A percentile compares a stretch with the other conserved stretches of the same genome.
These are phyloP conservation scores for Aspergillaceae sp. DNA, from an alignment of 2,329 filamentous ascomycete genomes.

Conservation along the genomic window DNA sequence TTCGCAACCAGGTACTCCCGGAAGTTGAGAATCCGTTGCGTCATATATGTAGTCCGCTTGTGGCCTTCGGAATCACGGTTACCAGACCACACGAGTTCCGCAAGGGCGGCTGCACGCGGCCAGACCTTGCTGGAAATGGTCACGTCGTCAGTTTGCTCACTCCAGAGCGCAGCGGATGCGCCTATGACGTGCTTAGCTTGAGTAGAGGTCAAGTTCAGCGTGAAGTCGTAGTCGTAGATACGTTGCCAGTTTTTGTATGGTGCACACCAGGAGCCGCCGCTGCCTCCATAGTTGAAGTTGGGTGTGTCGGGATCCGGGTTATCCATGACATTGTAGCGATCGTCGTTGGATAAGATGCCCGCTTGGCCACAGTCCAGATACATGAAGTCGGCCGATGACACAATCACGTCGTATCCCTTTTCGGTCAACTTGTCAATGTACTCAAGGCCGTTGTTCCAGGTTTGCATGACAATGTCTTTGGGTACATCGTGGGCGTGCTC, in stretches of 20 bases:
- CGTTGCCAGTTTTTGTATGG: conserved; percentile 55
- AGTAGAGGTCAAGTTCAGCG: conserved; percentile 37
- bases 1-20: conserved; percentile 51
- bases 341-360: conserved; percentile 48
- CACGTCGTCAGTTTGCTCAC: conserved; percentile 48
- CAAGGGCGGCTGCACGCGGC: conserved; percentile 50
- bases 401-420: conserved; percentile 46
- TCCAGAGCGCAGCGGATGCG: conserved; percentile 46
- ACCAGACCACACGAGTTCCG: conserved; percentile 49
- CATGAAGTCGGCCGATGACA: conserved; percentile 48
- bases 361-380: conserved; percentile 51
- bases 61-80: conserved; percentile 42
- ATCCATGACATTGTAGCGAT: conserved; percentile 46
- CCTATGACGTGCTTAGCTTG: conserved; percentile 45
- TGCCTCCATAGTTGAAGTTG: conserved; percentile 49
- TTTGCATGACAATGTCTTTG: conserved; percentile 46
- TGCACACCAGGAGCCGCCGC: conserved; percentile 49
- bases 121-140: conserved; percentile 46
- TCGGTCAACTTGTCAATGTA: conserved; percentile 46
- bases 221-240: conserved; percentile 53
- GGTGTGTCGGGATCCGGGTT: conserved; percentile 41
- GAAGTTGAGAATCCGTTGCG: conserved; percentile 51
- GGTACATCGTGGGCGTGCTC: conserved; percentile 41
- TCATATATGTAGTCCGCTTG: conserved; percentile 46
- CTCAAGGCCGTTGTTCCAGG: conserved; percentile 46